These are phyloP conservation scores for Termitomyces bulborhizus DNA, from an alignment of 768 basidiomycete species.

Conservation along the genomic window DNA sequence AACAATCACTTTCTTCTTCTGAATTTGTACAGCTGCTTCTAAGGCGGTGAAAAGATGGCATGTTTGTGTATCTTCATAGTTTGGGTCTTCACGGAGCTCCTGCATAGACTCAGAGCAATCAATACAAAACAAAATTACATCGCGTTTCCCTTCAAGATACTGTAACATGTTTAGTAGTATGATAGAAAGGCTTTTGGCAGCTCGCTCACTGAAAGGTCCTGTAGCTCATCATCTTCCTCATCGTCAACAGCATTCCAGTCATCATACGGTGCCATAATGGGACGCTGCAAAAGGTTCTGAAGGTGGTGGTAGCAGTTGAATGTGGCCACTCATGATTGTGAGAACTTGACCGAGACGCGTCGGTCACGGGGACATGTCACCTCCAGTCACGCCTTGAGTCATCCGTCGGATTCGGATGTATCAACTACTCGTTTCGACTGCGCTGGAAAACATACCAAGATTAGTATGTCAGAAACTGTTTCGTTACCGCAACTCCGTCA, in stretches of 20 bases:
- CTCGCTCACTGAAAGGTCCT: constrained; percentile 55
- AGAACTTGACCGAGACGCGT: constrained; percentile 7
- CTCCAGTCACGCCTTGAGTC: constrained; percentile 6
- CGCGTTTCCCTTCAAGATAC: constrained; percentile 69
- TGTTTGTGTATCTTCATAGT: constrained; percentile 59
- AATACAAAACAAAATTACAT: constrained; percentile 93
- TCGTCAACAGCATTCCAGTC: constrained; percentile 79
- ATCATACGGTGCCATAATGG: constrained; percentile 56
- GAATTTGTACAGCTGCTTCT: constrained; percentile 77
- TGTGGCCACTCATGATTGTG: background rate
- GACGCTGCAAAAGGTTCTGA: background rate
- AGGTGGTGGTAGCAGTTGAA: background rate
- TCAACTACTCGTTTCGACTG: no score
- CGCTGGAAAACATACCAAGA: background rate
- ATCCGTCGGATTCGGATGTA: background rate
- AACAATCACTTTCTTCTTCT: constrained; percentile 85
- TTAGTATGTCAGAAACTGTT: constrained; percentile 4
- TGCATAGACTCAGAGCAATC: constrained; percentile 94
- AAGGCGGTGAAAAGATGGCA: constrained; percentile 77
- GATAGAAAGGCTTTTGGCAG: background rate
- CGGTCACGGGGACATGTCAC: constrained; percentile 11
- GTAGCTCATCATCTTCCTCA: constrained; percentile 79
- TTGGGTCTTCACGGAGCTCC: constrained; percentile 54
- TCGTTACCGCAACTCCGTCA: constrained; percentile 19
- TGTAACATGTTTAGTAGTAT: constrained; percentile 18